These are phyloP conservation scores for Malassezia psittaci DNA, from an alignment of 1,284 basidiomycete genomes.

Conservation along the genomic window DNA sequence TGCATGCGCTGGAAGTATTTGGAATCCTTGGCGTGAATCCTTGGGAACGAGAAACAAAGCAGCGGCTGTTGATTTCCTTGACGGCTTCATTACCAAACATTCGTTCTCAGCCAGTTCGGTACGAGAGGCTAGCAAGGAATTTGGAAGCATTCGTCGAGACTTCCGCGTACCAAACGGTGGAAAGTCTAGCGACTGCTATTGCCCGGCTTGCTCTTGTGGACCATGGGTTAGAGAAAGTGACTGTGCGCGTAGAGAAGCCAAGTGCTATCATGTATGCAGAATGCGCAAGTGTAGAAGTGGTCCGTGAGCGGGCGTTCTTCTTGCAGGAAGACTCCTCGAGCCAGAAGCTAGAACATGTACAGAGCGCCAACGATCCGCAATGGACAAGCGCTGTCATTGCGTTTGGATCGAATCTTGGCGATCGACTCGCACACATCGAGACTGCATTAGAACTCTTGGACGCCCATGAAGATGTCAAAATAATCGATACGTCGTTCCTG, in stretches of 20 bases:
- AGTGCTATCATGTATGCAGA: constrained; percentile 64
- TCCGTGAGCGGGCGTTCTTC: constrained; percentile 51
- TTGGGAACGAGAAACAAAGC: constrained; percentile 62
- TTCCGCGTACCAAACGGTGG: constrained; percentile 62
- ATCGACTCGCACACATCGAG: constrained; percentile 74
- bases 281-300: constrained; percentile 58
- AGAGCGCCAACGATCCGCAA: background rate
- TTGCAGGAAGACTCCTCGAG: background rate
- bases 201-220: constrained; percentile 52
- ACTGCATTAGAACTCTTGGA: constrained; percentile 56
- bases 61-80: constrained; percentile 60
- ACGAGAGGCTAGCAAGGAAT: constrained; percentile 23
- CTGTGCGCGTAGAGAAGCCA: constrained; percentile 63
- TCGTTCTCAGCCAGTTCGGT: background rate
- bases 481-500: constrained; percentile 72
- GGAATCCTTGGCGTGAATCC: constrained; percentile 64
- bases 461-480: constrained; percentile 44
- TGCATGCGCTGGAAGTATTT: constrained; percentile 51
- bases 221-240: constrained; percentile 29
- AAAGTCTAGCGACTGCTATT: constrained; percentile 61
- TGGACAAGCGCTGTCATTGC: constrained; percentile 55
- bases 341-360: background rate
- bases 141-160: constrained; percentile 50
- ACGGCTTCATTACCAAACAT: constrained; percentile 46
- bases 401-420: constrained; percentile 81